Percentiles rank a stretch among this genome's conserved stretches.
Evolutionary conservation across 805 yeast genomes (phyloP).

Genomic region (Lipomyces orientalis): DNA sequence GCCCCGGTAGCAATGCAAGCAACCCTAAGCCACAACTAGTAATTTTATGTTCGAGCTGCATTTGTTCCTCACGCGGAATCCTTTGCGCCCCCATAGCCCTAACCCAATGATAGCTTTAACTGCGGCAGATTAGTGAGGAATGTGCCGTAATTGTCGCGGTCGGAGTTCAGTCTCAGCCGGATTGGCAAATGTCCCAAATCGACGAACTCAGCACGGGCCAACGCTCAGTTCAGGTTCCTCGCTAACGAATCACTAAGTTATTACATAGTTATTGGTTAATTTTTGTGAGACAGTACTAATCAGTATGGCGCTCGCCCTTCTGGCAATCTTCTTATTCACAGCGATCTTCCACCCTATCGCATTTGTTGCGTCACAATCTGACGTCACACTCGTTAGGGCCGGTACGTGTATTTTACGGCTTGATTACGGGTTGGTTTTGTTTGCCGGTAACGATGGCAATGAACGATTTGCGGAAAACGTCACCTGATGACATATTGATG

Average conservation of each 20-base stretch:
- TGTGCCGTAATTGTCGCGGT: background rate
- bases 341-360: background rate
- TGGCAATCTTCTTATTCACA: background rate
- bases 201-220: background rate
- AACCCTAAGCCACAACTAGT: too few species aligned
- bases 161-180: background rate
- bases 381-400: constrained; percentile 62
- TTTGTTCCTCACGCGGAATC: too few species aligned
- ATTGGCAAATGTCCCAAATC: background rate
- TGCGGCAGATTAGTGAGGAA: background rate
- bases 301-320: background rate
- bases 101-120: background rate
- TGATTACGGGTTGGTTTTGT: background rate
- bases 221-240: background rate
- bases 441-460: background rate
- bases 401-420: constrained; percentile 52
- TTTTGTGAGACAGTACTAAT: background rate
- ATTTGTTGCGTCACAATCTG: background rate
- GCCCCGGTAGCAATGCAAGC: too few species aligned
- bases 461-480: background rate
- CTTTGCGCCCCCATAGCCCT: background rate
- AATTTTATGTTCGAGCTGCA: too few species aligned
- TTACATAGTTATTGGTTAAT: background rate
- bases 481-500: too few species aligned
- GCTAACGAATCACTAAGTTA: background rate